Conservation (phyloP, 2,329 filamentous ascomycete species). For the Sporothrix brunneoviolacea region DNA sequence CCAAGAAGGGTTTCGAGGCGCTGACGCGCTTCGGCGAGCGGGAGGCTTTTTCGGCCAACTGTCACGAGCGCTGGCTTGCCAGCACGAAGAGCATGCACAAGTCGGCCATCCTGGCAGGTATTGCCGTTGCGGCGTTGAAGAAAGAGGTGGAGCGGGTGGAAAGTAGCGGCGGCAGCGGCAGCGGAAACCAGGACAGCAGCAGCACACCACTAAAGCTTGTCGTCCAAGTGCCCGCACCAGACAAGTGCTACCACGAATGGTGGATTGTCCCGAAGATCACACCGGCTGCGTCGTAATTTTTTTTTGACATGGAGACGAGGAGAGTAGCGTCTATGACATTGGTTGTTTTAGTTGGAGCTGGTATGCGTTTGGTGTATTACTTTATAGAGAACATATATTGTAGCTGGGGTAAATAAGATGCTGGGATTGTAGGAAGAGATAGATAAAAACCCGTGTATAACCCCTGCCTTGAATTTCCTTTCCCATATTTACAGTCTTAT, state of each 20-base stretch:
- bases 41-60: slow-evolving; percentile 41
- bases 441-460: too few relatives aligned
- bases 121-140: slow-evolving; percentile 55
- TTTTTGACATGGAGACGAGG: too few relatives aligned
- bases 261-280: slow-evolving; percentile 54
- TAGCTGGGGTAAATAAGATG: too few relatives aligned
- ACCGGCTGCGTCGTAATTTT: neutral
- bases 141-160: slow-evolving; percentile 41
- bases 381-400: neutral
- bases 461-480: neutral
- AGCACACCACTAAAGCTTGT: slow-evolving; percentile 32
- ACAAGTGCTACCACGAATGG: slow-evolving; percentile 55
- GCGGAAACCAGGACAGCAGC: neutral
- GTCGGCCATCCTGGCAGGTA: slow-evolving; percentile 63
- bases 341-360: too few relatives aligned
- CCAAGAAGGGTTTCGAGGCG: slow-evolving; percentile 51
- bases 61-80: slow-evolving; percentile 55
- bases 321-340: too few relatives aligned
- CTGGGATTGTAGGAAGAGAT: too few relatives aligned
- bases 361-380: neutral
- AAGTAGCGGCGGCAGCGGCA: slow-evolving; percentile 19
- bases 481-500: slow-evolving; percentile 1
- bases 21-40: slow-evolving; percentile 44
- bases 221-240: slow-evolving; percentile 45
- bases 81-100: slow-evolving; percentile 56